Percentiles rank a stretch among this genome's conserved stretches.
Evolutionary conservation across 2,329 filamentous ascomycete genomes (phyloP).

Genomic region (Anthostomella pinea): DNA sequence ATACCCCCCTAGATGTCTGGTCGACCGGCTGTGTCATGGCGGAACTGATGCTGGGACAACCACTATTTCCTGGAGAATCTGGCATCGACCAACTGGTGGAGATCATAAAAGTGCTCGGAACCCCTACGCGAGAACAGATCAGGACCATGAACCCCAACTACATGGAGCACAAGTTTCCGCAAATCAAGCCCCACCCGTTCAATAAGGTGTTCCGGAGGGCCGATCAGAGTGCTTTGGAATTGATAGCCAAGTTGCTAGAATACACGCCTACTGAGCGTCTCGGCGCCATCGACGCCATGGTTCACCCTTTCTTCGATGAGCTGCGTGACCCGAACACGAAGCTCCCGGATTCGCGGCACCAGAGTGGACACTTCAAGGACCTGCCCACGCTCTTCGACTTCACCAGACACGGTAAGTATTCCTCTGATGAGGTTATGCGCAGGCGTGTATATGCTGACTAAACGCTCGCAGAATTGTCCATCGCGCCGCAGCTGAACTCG

Average conservation of each 20-base stretch:
- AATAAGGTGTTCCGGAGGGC: slow-evolving; percentile 99
- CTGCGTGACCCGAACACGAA: slow-evolving; percentile 86
- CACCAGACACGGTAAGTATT: slow-evolving; percentile 78
- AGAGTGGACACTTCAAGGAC: slow-evolving; percentile 74
- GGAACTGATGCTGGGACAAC: slow-evolving; percentile 97
- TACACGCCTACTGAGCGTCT: slow-evolving; percentile 96
- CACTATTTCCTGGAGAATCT: slow-evolving; percentile 95
- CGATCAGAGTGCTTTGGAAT: slow-evolving; percentile 85
- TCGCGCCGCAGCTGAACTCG: slow-evolving; percentile 81
- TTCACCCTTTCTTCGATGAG: slow-evolving; percentile 98
- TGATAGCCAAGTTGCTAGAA: slow-evolving; percentile 90
- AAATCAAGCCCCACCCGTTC: slow-evolving; percentile 99
- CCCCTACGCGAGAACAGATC: slow-evolving; percentile 95
- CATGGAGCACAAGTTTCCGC: slow-evolving; percentile 99
- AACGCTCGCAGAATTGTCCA: slow-evolving; percentile 76
- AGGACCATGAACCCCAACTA: slow-evolving; percentile 99
- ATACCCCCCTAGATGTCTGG: slow-evolving; percentile 75
- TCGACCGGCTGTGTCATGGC: slow-evolving; percentile 99
- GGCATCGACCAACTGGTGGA: slow-evolving; percentile 98
- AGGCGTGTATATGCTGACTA: slow-evolving; percentile 18
- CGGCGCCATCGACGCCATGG: slow-evolving; percentile 92
- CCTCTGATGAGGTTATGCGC: background rate
- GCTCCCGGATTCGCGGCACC: slow-evolving; percentile 90
- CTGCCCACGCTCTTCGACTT: slow-evolving; percentile 91
- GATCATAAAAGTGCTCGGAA: slow-evolving; percentile 98